Evolutionary conservation across 176 grass and related monocot genomes (phyloP), one percentile per base, ranked within the genome.

Genomic region (Dactylis glomerata): DNA sequence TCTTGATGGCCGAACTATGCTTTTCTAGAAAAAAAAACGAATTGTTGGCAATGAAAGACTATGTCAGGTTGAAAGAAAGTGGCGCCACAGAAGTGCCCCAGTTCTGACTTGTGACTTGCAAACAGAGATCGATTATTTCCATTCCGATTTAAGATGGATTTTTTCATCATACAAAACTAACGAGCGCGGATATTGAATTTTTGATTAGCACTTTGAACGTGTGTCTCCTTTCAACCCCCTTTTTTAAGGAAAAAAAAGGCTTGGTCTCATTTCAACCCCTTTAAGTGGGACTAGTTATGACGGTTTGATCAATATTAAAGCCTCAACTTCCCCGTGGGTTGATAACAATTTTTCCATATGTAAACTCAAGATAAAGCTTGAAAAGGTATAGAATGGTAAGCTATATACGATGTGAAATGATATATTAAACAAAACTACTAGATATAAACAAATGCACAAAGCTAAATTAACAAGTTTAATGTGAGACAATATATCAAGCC

Each of bases 401-500:
- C 51, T 22, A 58, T 77, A 66, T 61, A 28, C 15, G 14, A 47
- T 19, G 23, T 33, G 8, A 62, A 72, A 41, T n/a, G 19, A 70
- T 42, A 70, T 42, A 71, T 49, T 41, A 47, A 63, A 73, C 10
- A 54, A 54, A 73, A 59, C 23, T 64, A 17, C 57, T 32, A 51
- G 14, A 51, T 41, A 80, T 80, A 22, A 84, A 38, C 75, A 70
- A 68, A 80, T 82, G 55, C 23, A 84, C 28, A 87, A 77, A 45
- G 22, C 16, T 13, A 65, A 76, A n/a, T n/a, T n/a, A n/a, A 47
- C 22, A 79, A 88, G 46, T 50, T 41, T 32, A 38, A 74, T 32
- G 16, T 23, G 3, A 0, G 40, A 83, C 78, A 26, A 71, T 81
- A 22, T 23, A 36, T 83, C 16, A 26, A 47, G 9, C 33, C 70